Base-by-base conservation (phyloP, 805 yeast genomes). In the Candida stauntonica region DNA sequence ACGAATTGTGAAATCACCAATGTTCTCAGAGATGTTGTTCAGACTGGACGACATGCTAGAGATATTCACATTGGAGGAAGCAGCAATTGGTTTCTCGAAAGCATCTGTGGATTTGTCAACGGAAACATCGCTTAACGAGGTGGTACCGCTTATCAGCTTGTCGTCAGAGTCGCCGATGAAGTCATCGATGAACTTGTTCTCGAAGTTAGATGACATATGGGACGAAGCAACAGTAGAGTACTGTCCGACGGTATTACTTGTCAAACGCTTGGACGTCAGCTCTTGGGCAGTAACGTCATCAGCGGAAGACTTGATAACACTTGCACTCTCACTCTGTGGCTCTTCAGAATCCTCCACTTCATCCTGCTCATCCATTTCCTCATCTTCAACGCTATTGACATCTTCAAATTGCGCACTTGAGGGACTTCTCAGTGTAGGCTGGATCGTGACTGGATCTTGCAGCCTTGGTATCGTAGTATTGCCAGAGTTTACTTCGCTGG, bases 21-120 rank as follows among this genome's bases (percentile, higher is more conserved):
- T 45, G 17, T 53, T 55, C 17, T 44, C 55, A 3, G 48, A 30
- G 18, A 49, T 20, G 19, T 50, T 47, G 29, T 33, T 49, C 33
- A 46, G 27, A 29, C 51, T 49, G 2, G 56, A 47, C 16, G 39
- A 40, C 29, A 51, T 27, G 14, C 54, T 51, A 16, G 57, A 33
- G 13, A 55, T 49, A 34, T 55, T 52, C 11, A 55, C 36, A 33
- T 55, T 55, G 13, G 60, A 54, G 2, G 60, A 55, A 2, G 57
- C 39, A 9, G 60, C 60, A 29, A 55, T 52, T 16, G 60, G 60
- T 20, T 49, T 51, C 16, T 51, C 57, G 26, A 47, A 41, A 1
- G 27, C 40, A 12, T 46, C 51, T 16, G 28, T 15, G 5, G 47
- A 42, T 12, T 21, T 40, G 11, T 38, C 42, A 5, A 20, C n/a